phyloP scores from a whole-genome alignment of 2,329 filamentous ascomycete genomes.

The Ustulina deusta region DNA sequence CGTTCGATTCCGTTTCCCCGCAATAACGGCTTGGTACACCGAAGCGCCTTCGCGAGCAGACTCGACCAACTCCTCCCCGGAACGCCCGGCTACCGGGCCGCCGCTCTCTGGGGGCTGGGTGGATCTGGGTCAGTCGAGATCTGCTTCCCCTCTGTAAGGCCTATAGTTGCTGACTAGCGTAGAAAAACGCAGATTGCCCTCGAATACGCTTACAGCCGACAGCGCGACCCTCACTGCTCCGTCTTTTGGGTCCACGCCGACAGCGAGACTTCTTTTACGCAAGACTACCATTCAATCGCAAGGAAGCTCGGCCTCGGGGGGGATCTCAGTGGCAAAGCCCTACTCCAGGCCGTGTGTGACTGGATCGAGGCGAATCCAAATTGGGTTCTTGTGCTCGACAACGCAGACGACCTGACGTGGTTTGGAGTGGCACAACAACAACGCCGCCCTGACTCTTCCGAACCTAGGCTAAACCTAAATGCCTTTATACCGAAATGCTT shows the following conservation, averaged over 20 bases:
- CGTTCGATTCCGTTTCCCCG: conserved; percentile 17
- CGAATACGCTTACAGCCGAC: conserved; percentile 55
- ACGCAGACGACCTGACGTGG: conserved; percentile 3
- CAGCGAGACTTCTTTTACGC: conserved; percentile 54
- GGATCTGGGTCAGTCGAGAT: conserved; percentile 11
- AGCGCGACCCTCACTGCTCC: conserved; percentile 51
- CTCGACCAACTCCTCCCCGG: conserved; percentile 5
- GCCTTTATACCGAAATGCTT: not conserved
- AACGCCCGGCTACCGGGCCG: not conserved
- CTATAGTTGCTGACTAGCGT: not conserved
- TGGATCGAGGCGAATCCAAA: conserved; percentile 44
- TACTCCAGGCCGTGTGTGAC: conserved; percentile 32
- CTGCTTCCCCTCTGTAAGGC: not conserved
- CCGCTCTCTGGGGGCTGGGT: conserved; percentile 16
- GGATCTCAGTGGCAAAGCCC: conserved; percentile 1
- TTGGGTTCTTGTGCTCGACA: conserved; percentile 22
- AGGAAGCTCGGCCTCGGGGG: conserved; percentile 30
- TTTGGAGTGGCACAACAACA: not conserved
- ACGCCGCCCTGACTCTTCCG: not conserved
- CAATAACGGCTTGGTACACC: conserved; percentile 14
- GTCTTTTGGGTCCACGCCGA: conserved; percentile 60
- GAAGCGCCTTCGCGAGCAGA: not conserved
- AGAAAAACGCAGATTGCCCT: conserved; percentile 56
- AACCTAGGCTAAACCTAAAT: not conserved
- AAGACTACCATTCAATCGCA: conserved; percentile 53